Base-by-base conservation (phyloP, 306 rosid genomes). In the Dalbergia cochinchinensis region DNA sequence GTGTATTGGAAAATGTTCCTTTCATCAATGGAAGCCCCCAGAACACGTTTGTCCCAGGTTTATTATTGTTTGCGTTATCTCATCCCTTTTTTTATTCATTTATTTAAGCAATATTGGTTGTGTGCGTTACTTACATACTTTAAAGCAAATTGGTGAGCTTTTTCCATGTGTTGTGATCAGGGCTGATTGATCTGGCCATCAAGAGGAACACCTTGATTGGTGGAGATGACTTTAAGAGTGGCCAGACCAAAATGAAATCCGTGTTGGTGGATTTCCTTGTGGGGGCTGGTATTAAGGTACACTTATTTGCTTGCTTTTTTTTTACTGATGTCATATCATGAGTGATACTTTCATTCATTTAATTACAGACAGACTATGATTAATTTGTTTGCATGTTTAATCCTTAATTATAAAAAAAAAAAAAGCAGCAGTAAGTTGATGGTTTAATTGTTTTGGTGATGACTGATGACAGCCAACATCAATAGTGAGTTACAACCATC, bases 141-240 rank as follows among this genome's bases (percentile, higher is more conserved):
- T 26, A 26, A 26, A 26, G 31, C 31, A 26, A 26, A 1, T 26
- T 26, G 3, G 31, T 26, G 31, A 26, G 31, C 31, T 26, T 26
- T 26, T 26, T 26, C 2, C 31, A 26, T 26, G 22, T 33, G n/a
- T 58, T 44, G n/a, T 74, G 3, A 47, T 78, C 83, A 94, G 97
- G 99, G 80, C 83, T 94, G 69, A 90, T 94, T 83, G 97, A 94
- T 74, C 74, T 94, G 65, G 97, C 99, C 53, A 91, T 94, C 50
- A 73, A 80, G 81, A 92, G 86, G 79, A 94, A 92, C 85, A 86
- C 89, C 82, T 86, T 94, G 87, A 94, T 94, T 47, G 99, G 99
- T 44, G 99, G 99, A 54, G 99, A 94, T 77, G 99, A 94, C 84
- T 94, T 94, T n/a, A 94, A 94, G 90, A 94, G 99, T 89, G 99